Conservation (phyloP, 371 early-diverging fungal species). For the Amoeboaphelidium protococcarum region DNA sequence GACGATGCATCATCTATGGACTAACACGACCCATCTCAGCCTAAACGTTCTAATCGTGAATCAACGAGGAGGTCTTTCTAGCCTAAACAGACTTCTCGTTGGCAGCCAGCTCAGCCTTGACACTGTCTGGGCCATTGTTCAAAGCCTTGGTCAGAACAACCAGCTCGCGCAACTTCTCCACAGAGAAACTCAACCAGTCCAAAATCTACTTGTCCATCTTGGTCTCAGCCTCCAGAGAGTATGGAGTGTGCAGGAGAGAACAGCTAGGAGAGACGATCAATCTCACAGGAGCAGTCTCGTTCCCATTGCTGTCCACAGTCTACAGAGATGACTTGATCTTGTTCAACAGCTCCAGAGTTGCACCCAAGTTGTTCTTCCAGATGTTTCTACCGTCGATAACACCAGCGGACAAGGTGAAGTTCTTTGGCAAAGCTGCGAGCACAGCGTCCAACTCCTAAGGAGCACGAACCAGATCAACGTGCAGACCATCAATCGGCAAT, state of each 20-base stretch:
- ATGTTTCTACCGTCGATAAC: slow-evolving; percentile 84
- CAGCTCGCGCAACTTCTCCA: slow-evolving; percentile 68
- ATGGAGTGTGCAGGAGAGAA: slow-evolving; percentile 73
- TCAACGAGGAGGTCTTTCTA: slow-evolving; percentile 49
- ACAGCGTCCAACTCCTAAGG: slow-evolving; percentile 46
- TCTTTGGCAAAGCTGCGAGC: slow-evolving; percentile 9
- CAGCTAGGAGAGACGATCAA: slow-evolving; percentile 60
- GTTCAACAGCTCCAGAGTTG: slow-evolving; percentile 41
- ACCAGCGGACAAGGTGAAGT: slow-evolving; percentile 52
- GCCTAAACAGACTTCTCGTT: slow-evolving; percentile 34
- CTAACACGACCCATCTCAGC: slow-evolving; percentile 36
- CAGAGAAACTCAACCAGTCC: slow-evolving; percentile 78
- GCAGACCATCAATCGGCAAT: slow-evolving; percentile 49
- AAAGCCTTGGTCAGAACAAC: slow-evolving; percentile 37
- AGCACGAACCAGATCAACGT: slow-evolving; percentile 70
- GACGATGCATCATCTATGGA: slow-evolving; percentile 42
- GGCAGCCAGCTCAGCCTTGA: slow-evolving; percentile 33
- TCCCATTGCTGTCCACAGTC: slow-evolving; percentile 33
- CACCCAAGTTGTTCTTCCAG: slow-evolving; percentile 68
- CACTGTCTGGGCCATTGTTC: slow-evolving; percentile 25
- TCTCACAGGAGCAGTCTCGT: slow-evolving; percentile 29
- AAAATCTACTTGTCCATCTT: slow-evolving; percentile 46
- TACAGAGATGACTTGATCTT: too few species aligned
- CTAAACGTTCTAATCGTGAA: slow-evolving; percentile 54
- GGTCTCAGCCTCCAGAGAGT: slow-evolving; percentile 49